Base-by-base conservation (phyloP, 345 rosid species). In the Viola odorata region DNA sequence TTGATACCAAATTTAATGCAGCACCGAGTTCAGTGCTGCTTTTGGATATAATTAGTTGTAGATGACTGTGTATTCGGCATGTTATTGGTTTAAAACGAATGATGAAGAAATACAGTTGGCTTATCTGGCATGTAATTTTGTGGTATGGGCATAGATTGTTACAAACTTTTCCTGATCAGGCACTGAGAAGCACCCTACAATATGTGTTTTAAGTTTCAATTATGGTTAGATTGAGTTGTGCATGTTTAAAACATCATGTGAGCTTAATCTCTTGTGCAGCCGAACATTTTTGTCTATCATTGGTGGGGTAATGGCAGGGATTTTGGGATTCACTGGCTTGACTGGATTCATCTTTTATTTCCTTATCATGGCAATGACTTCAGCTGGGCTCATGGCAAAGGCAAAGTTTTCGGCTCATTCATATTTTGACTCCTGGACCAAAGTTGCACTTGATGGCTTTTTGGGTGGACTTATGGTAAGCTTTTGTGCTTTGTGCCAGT, bases 241-340 rank as follows among this genome's bases (percentile, higher is more conserved):
- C 13, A 14, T 61, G 32, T 55, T 49, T 40, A 12, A 13, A 40
- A 49, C 58, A 50, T 12, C 13, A 13, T 7, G 12, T 44, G 17
- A 60, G 6, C 49, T 52, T 50, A 47, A 32, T 57, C 53, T 57
- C 55, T 50, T 59, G 17, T 86, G 88, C 82, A 94, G 97, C 77
- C 99, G 95, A 51, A 94, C 96, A 9, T 94, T 94, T 69, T 74
- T 94, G 78, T 94, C 97, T 12, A 86, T 94, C 70, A 83, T 85
- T 1, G 96, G 89, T 53, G 97, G 99, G 41, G 95, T 84, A 58
- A 73, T 85, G 72, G 96, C 97, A 37, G 99, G 99, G 74, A 88
- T 94, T 40, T 66, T 81, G 55, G 99, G 99, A 48, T 85, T 88
- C 74, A 94, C 88, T 3, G 85, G 99, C 58, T 77, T 90, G 67